Base-by-base conservation (phyloP, 192 early-diverging fungal genomes). In the Coemansia sp. region DNA sequence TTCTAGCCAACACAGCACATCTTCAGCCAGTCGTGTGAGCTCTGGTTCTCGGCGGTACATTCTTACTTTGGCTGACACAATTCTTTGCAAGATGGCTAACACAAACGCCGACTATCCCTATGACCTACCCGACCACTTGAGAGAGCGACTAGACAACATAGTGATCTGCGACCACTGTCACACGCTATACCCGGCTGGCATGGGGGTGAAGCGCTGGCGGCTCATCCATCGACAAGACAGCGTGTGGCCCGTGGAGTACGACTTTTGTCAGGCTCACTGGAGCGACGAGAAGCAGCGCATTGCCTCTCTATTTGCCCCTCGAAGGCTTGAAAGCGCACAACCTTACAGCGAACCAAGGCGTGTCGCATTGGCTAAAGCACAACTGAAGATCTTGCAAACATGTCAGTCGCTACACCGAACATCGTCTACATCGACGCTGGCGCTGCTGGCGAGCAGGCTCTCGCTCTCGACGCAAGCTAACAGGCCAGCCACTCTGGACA, bases 191-290 rank as follows among this genome's bases (percentile, higher is more conserved):
- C 78, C 78, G 8, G 67, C 62, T n/a, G 67, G 1, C 31, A 32
- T 42, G 4, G 73, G 69, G 4, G 53, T 61, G 60, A 72, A 64
- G 53, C 73, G 78, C 59, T 71, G 58, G 70, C 63, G 70, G 1
- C 64, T 80, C 9, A 36, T 75, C 0, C 62, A 41, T 9, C 78
- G 78, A 8, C 65, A 75, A 13, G 59, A 67, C 0, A 36, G 13
- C 2, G 48, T 59, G 19, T 59, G 67, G 61, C 78, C 73, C 11
- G 31, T 80, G 12, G 78, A 80, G 66, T 75, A 75, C 61, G 67
- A 39, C 38, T 67, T 80, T 45, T 80, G 78, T 32, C 46, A 58
- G 17, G 62, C 69, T 17, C 78, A 80, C 50, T 80, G 78, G 78
- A 50, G 42, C 27, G 65, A 41, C 7, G 78, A 80, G 41, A 62